Conservation (phyloP, 495 filamentous ascomycete species). For the Amniculicola lignicola region DNA sequence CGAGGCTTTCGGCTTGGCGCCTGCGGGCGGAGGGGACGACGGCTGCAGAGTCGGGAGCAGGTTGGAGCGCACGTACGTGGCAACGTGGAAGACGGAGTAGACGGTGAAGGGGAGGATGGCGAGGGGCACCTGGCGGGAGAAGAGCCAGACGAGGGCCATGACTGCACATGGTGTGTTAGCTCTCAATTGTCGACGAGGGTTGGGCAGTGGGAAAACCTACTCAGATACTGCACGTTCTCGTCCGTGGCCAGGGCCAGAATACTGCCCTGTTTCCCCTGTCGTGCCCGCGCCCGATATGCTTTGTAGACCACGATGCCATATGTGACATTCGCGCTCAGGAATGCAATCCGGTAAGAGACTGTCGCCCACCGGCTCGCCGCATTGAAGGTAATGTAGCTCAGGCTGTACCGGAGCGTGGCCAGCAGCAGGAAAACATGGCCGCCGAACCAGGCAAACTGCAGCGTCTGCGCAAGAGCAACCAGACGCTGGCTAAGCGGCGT, state of each 20-base stretch:
- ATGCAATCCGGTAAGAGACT: slow-evolving; percentile 84
- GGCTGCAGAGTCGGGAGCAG: slow-evolving; percentile 62
- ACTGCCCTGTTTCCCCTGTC: slow-evolving; percentile 54
- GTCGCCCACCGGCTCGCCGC: slow-evolving; percentile 67
- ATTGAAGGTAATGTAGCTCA: slow-evolving; percentile 83
- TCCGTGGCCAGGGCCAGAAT: slow-evolving; percentile 66
- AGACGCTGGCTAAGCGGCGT: slow-evolving; percentile 73
- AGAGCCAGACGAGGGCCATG: slow-evolving; percentile 95
- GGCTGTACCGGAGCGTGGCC: slow-evolving; percentile 72
- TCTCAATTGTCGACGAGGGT: neutral
- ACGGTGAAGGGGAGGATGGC: slow-evolving; percentile 92
- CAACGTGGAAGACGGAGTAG: slow-evolving; percentile 97
- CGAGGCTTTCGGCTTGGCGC: slow-evolving; percentile 58
- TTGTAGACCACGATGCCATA: slow-evolving; percentile 99
- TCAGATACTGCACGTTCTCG: slow-evolving; percentile 96
- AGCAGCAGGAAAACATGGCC: slow-evolving; percentile 85
- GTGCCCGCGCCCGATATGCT: slow-evolving; percentile 76
- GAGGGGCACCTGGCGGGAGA: slow-evolving; percentile 80
- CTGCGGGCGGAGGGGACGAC: slow-evolving; percentile 35
- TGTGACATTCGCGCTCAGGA: slow-evolving; percentile 80
- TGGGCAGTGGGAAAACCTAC: slow-evolving; percentile 53
- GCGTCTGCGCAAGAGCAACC: slow-evolving; percentile 71
- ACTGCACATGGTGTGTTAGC: slow-evolving; percentile 49
- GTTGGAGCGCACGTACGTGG: slow-evolving; percentile 73
- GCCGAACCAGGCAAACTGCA: slow-evolving; percentile 89